Conservation (phyloP, 257 asterid species). For the Penstemon newberryi region DNA sequence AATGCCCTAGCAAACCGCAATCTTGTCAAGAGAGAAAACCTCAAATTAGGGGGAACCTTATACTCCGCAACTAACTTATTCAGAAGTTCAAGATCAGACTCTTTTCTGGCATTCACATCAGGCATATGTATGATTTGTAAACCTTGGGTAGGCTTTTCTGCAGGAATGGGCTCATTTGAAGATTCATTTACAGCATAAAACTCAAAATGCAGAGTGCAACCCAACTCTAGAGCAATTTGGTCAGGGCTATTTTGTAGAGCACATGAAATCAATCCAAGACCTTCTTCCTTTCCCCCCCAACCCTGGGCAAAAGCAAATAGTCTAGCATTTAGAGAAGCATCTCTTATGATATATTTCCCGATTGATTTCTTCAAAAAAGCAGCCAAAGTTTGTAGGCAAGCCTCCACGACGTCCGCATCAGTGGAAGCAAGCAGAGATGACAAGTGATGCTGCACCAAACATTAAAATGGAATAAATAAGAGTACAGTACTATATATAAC, state of each 20-base stretch:
- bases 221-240: slow-evolving; percentile 63
- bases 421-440: slow-evolving; percentile 92
- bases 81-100: slow-evolving; percentile 84
- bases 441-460: slow-evolving; percentile 79
- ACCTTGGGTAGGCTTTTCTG: slow-evolving; percentile 51
- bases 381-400: slow-evolving; percentile 89
- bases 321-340: slow-evolving; percentile 82
- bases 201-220: slow-evolving; percentile 90
- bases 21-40: slow-evolving; percentile 91
- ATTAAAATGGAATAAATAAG: slow-evolving; percentile 18
- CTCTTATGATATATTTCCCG: slow-evolving; percentile 82
- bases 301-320: slow-evolving; percentile 95
- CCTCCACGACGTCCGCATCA: slow-evolving; percentile 87
- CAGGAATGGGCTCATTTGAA: slow-evolving; percentile 39
- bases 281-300: slow-evolving; percentile 99
- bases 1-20: slow-evolving; percentile 90
- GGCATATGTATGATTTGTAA: slow-evolving; percentile 81
- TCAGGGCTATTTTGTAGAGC: slow-evolving; percentile 59
- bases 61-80: slow-evolving; percentile 66
- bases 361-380: slow-evolving; percentile 90
- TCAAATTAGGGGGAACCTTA: slow-evolving; percentile 75
- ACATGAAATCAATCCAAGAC: slow-evolving; percentile 91
- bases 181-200: slow-evolving; percentile 74
- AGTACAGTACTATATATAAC: slow-evolving; percentile 25
- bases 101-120: slow-evolving; percentile 55